Conservation (phyloP, 2,329 filamentous ascomycete genomes). For the Penicillium sumatraense region DNA sequence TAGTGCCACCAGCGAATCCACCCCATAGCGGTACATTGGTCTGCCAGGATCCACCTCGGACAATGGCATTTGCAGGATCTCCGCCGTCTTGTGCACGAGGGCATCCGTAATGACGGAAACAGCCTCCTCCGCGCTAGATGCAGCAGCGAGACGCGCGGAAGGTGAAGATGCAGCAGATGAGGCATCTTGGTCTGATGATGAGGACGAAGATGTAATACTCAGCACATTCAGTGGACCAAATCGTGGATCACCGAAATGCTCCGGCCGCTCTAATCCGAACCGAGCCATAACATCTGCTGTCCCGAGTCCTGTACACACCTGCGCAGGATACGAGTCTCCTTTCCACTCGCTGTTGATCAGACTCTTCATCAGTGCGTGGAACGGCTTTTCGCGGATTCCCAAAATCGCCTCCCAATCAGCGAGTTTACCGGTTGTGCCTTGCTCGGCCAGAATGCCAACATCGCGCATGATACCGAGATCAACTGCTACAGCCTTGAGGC, state of each 20-base stretch:
- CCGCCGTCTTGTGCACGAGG: neutral
- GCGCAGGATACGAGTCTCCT: neutral
- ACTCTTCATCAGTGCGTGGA: constrained; percentile 2
- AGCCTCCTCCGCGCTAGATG: neutral
- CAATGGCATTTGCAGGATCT: neutral
- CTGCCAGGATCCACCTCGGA: neutral
- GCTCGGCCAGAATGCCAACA: neutral
- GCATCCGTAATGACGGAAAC: neutral
- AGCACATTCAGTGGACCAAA: neutral
- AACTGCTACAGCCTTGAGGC: neutral
- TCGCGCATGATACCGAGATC: constrained; percentile 2
- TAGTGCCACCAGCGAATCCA: constrained; percentile 3
- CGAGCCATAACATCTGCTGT: neutral
- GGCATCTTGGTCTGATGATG: neutral
- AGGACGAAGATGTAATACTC: neutral
- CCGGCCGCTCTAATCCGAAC: neutral
- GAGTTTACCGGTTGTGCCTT: neutral
- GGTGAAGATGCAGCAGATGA: neutral
- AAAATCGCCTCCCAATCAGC: constrained; percentile 1
- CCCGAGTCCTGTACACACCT: neutral
- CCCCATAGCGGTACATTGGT: neutral
- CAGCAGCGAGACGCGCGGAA: neutral
- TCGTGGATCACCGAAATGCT: neutral
- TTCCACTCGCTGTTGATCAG: neutral
- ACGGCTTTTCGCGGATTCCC: neutral